Base-by-base conservation (phyloP, 805 yeast genomes). In the Candida coquimbonensis region DNA sequence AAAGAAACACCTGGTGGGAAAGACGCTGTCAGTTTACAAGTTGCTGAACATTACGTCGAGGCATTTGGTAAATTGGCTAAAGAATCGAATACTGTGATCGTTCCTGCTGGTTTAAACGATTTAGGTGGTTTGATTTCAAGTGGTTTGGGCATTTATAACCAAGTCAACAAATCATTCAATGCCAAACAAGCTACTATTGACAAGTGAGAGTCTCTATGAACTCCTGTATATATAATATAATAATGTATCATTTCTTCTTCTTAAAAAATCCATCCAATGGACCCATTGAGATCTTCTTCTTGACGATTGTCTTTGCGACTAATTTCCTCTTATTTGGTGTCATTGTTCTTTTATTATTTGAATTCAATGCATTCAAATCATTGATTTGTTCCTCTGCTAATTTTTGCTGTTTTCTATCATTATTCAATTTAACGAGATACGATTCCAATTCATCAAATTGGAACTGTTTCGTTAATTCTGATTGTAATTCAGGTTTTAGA, bases 21-120 rank as follows among this genome's bases (percentile, higher is more conserved):
- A 46, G 85, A 83, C 40, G 95, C 95, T 9, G 88, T 87, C 34
- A 69, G 83, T 19, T 72, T 87, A 51, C 88, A 82, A 62, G 80
- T 87, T 38, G 95, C 96, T 14, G 90, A 84, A 60, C 84, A 82
- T 59, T 87, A 87, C 62, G 85, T 87, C 49, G 84, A 80, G 44
- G 87, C 91, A 31, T 87, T 87, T 60, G 83, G 84, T 41, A 81
- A 86, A 55, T 70, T 87, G 56, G 95, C 95, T 25, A 86, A 87
- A 68, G 91, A 85, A 62, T 67, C 83, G 31, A 87, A 84, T 58
- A 83, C 93, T 1, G 73, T 87, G 16, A 81, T 87, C 34, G 73
- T 87, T 25, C 96, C 96, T 14, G 75, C 88, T 11, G 82, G 81
- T 46, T 65, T 87, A 61, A 82, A 85, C 51, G 89, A 87, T 56